Base-by-base conservation (phyloP, 306 rosid genomes). In the Glycyrrhiza uralensis region DNA sequence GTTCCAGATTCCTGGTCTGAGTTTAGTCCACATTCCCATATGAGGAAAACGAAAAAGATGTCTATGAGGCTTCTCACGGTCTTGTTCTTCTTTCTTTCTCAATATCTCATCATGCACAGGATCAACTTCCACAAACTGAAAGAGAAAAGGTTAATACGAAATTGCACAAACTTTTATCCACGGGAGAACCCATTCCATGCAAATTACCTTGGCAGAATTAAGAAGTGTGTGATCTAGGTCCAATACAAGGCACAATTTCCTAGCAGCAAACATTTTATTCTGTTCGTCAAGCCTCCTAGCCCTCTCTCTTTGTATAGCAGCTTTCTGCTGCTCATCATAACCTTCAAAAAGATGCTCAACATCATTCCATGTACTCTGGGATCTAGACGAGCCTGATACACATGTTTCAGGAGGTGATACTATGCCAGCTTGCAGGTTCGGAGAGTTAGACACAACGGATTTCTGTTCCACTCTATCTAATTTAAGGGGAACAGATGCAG, bases 11-110 rank as follows among this genome's bases (percentile, higher is more conserved):
- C 99, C 99, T 4, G 99, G 99, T 39, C 99, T 87, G 71, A 95
- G 84, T 88, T 95, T 95, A 70, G 99, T 95, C 99, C 99, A 95
- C 99, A 95, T 95, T 86, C 96, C 99, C 99, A 95, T 84, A 82
- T 91, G 99, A 65, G 94, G 85, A 72, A 95, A 91, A 64, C 97
- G 96, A 66, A 89, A 95, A 77, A 95, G 95, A 71, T 91, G 96
- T 72, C 97, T 86, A 2, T 81, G 86, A n/a, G 85, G 61, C 74
- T 84, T 87, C 77, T 89, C 94, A 61, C 93, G 96, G 76, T 95
- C 97, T 33, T 84, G 87, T 71, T 95, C 87, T 86, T 91, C 96
- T 75, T 91, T 91, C 86, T 88, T 95, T 78, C 97, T 85, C 88
- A 95, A 84, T 66, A 95, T 86, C 55, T 89, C 99, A 22, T 95